Percentiles rank a stretch among this genome's conserved stretches.
Evolutionary conservation across 2,329 filamentous ascomycete species (phyloP).

Genomic region (Calonectria hawksworthii): DNA sequence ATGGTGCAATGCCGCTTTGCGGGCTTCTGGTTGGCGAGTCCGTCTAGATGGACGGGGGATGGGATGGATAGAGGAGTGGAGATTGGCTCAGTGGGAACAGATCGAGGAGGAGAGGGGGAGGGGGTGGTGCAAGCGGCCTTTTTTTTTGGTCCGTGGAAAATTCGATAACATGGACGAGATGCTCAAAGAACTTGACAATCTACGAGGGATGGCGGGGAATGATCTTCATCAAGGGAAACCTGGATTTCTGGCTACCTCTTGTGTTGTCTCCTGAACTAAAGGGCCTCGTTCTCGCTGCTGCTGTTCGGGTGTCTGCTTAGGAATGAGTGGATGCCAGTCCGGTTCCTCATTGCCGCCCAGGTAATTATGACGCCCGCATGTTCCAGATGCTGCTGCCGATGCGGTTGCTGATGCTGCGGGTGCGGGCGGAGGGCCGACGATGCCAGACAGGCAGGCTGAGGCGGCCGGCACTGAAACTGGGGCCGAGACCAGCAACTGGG

Average conservation of each 20-base stretch:
- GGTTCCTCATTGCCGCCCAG: neutral
- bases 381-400: constrained; percentile 11
- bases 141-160: constrained; percentile 8
- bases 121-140: neutral
- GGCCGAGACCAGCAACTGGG: constrained; percentile 23
- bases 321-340: neutral
- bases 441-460: constrained; percentile 18
- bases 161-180: neutral
- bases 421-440: constrained; percentile 3
- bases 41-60: neutral
- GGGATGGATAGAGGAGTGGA: constrained; percentile 1
- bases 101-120: constrained; percentile 9
- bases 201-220: neutral
- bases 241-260: neutral
- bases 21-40: neutral
- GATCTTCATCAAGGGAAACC: constrained; percentile 10
- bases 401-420: constrained; percentile 18
- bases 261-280: neutral
- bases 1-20: neutral
- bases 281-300: neutral
- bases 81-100: constrained; percentile 16
- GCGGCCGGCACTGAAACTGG: constrained; percentile 20
- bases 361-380: constrained; percentile 16
- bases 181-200: neutral
- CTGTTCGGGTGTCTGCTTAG: neutral